Evolutionary conservation across 1,139 yeast genomes (phyloP).

Genomic region (Saccharomyces hybrid): DNA sequence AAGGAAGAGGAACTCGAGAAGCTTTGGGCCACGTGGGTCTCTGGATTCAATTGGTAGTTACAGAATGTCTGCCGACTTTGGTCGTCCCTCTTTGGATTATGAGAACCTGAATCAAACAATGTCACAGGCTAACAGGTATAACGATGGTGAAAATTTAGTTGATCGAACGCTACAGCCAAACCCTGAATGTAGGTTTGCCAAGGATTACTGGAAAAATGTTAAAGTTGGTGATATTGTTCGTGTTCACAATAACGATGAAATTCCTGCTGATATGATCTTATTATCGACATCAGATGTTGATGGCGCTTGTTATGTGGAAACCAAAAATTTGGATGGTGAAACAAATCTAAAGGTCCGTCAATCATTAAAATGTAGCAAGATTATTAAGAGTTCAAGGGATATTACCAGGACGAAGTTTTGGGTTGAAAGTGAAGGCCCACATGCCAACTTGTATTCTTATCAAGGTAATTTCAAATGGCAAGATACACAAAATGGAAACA

Average conservation of each 20-base stretch:
- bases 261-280: conserved; percentile 84
- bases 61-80: conserved; percentile 25
- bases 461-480: conserved; percentile 50
- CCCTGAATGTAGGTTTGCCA: conserved; percentile 44
- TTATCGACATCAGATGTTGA: conserved; percentile 79
- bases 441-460: conserved; percentile 70
- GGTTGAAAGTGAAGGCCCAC: conserved; percentile 89
- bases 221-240: conserved; percentile 85
- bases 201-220: conserved; percentile 81
- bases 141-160: conserved; percentile 18
- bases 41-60: conserved; percentile 26
- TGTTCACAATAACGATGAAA: conserved; percentile 77
- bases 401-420: conserved; percentile 68
- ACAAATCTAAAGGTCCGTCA: conserved; percentile 80
- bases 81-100: conserved; percentile 23
- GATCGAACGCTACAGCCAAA: conserved; percentile 23
- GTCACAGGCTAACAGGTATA: conserved; percentile 1
- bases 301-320: conserved; percentile 88
- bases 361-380: conserved; percentile 63
- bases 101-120: conserved; percentile 15
- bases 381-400: conserved; percentile 59
- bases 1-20: conserved; percentile 10
- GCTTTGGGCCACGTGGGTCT: conserved; percentile 22
- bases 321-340: conserved; percentile 94
- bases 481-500: conserved; percentile 38